phyloP scores from a whole-genome alignment of 2,329 filamentous ascomycete genomes.

The Alternaria solani region DNA sequence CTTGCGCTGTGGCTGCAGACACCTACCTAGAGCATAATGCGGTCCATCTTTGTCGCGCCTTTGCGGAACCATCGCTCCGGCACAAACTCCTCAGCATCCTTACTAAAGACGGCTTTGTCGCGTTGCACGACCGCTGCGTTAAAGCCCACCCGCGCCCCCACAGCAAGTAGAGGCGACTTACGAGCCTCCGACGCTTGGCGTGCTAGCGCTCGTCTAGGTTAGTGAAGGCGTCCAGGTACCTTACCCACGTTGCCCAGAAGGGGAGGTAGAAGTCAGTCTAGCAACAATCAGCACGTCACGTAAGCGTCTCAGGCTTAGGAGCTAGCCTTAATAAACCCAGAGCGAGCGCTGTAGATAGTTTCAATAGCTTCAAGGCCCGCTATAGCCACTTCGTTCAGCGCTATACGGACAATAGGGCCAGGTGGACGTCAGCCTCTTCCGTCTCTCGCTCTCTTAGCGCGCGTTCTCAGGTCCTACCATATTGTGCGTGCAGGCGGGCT shows the following conservation, averaged over 20 bases:
- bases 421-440: too few relatives aligned
- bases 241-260: slow-evolving; percentile 8
- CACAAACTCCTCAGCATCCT: too few relatives aligned
- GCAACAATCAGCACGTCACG: too few relatives aligned
- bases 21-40: too few relatives aligned
- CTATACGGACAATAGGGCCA: slow-evolving; percentile 11
- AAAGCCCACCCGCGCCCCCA: slow-evolving; percentile 74
- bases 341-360: slow-evolving; percentile 2
- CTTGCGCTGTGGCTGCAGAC: too few relatives aligned
- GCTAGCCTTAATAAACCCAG: not conserved
- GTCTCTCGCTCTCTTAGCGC: too few relatives aligned
- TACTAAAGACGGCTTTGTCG: slow-evolving; percentile 68
- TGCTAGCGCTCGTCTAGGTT: slow-evolving; percentile 13
- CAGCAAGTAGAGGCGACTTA: slow-evolving; percentile 15
- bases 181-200: slow-evolving; percentile 10
- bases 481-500: not conserved
- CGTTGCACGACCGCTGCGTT: slow-evolving; percentile 78
- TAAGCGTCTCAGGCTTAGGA: not conserved
- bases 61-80: too few relatives aligned
- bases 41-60: too few relatives aligned
- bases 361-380: slow-evolving; percentile 12
- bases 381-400: slow-evolving; percentile 14
- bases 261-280: slow-evolving; percentile 17
- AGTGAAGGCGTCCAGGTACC: slow-evolving; percentile 12
- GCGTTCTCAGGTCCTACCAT: too few relatives aligned